Percentiles rank a stretch among this genome's conserved stretches.
phyloP scores from a whole-genome alignment of 2,329 filamentous ascomycete species.

The Xylariaceae sp. region DNA sequence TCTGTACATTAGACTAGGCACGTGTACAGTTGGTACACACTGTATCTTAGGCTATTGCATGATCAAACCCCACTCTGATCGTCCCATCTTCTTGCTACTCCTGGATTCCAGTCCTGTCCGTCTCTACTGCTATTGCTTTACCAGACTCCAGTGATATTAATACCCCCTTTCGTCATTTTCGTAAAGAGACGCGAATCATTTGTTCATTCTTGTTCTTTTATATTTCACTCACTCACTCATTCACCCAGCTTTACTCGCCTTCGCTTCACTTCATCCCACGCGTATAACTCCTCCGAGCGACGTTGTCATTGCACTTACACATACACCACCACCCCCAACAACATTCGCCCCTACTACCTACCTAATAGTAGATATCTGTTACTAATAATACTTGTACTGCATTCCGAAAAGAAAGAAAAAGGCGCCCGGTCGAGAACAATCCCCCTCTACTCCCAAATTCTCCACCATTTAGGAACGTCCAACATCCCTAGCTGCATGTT shows the following conservation, averaged over 20 bases:
- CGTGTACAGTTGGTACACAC: too few species aligned
- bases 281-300: too few species aligned
- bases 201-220: background rate
- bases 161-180: background rate
- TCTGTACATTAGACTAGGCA: too few species aligned
- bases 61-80: conserved; percentile 21
- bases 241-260: background rate
- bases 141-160: conserved; percentile 6
- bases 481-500: background rate
- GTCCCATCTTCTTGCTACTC: conserved; percentile 17
- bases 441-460: conserved; percentile 1
- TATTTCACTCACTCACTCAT: background rate
- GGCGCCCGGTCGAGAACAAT: conserved; percentile 9
- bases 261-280: too few species aligned
- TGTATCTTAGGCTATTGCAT: conserved; percentile 22
- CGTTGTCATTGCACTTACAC: too few species aligned
- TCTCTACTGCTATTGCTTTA: background rate
- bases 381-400: background rate
- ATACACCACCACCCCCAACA: background rate
- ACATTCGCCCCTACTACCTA: background rate
- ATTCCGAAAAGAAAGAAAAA: too few species aligned
- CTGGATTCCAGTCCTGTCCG: conserved; percentile 27
- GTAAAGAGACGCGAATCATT: background rate
- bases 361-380: background rate
- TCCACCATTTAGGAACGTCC: background rate